phyloP scores from a whole-genome alignment of 345 rosid species.

The Eucalyptus sp. region DNA sequence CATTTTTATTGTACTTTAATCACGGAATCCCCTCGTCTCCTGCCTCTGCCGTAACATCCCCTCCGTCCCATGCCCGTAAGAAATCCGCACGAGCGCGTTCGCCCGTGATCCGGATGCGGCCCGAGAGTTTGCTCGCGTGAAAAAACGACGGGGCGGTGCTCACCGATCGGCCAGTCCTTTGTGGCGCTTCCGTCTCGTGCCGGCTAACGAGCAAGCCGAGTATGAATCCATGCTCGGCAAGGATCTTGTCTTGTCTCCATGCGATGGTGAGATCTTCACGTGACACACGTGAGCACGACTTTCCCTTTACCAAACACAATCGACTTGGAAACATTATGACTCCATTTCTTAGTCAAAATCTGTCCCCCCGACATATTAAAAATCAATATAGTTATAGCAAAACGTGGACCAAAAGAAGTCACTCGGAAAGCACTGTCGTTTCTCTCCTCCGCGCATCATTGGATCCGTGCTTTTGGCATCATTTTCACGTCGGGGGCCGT shows the following conservation, averaged over 20 bases:
- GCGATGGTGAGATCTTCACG: not conserved
- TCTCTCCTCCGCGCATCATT: not conserved
- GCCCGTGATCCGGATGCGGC: not conserved
- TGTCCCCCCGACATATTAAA: not conserved
- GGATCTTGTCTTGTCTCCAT: too few relatives aligned
- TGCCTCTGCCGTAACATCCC: not conserved
- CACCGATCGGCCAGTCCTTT: not conserved
- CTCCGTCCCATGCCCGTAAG: not conserved
- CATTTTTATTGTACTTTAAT: not conserved
- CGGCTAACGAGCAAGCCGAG: not conserved
- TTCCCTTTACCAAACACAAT: not conserved
- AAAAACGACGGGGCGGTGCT: not conserved
- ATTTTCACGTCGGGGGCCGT: not conserved
- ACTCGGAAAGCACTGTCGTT: not conserved
- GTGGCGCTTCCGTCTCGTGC: not conserved
- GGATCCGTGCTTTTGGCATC: not conserved
- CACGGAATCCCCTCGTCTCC: not conserved
- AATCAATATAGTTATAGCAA: not conserved
- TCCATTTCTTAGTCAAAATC: not conserved
- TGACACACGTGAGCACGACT: not conserved
- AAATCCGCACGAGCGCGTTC: fast-evolving
- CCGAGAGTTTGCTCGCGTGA: not conserved
- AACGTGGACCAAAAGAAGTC: not conserved
- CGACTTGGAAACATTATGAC: not conserved
- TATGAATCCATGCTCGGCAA: not conserved